Evolutionary conservation across 2,329 filamentous ascomycete genomes (phyloP).

Genomic region (Arthroderma sp.): DNA sequence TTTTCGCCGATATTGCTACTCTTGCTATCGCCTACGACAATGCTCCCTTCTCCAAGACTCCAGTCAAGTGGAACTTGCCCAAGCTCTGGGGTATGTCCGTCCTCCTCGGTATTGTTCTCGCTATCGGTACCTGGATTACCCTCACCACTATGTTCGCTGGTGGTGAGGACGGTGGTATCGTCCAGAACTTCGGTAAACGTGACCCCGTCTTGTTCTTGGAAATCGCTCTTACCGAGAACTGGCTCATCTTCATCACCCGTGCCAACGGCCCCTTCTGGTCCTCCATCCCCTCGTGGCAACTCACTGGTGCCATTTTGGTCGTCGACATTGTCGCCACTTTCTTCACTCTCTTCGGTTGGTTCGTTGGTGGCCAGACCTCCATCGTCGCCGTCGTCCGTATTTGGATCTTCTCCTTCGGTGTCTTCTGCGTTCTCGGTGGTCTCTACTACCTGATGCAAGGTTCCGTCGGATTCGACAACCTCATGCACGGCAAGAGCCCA

Average conservation of each 20-base stretch:
- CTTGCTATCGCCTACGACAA: slow-evolving; percentile 90
- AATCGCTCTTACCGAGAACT: slow-evolving; percentile 84
- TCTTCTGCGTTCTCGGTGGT: slow-evolving; percentile 72
- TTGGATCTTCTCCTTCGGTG: slow-evolving; percentile 82
- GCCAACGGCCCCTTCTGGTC: slow-evolving; percentile 89
- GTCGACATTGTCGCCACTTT: slow-evolving; percentile 76
- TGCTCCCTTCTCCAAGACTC: slow-evolving; percentile 69
- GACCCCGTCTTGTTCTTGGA: slow-evolving; percentile 79
- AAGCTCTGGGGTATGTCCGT: slow-evolving; percentile 91
- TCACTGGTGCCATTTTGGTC: slow-evolving; percentile 60
- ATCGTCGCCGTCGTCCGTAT: slow-evolving; percentile 78
- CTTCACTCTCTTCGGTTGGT: slow-evolving; percentile 78
- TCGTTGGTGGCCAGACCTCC: slow-evolving; percentile 55
- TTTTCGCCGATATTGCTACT: slow-evolving; percentile 86
- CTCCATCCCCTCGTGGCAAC: slow-evolving; percentile 74
- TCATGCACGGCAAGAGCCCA: slow-evolving; percentile 80
- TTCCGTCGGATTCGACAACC: slow-evolving; percentile 70
- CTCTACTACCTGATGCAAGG: slow-evolving; percentile 72
- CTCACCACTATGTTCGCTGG: slow-evolving; percentile 68
- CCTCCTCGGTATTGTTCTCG: slow-evolving; percentile 66
- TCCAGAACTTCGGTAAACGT: slow-evolving; percentile 73
- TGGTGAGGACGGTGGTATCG: slow-evolving; percentile 63
- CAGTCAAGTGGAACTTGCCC: slow-evolving; percentile 90
- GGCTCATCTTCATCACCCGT: slow-evolving; percentile 93
- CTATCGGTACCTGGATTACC: slow-evolving; percentile 75